These are phyloP conservation scores for Trametes cubensis DNA, from an alignment of 768 basidiomycete genomes.

Conservation along the genomic window DNA sequence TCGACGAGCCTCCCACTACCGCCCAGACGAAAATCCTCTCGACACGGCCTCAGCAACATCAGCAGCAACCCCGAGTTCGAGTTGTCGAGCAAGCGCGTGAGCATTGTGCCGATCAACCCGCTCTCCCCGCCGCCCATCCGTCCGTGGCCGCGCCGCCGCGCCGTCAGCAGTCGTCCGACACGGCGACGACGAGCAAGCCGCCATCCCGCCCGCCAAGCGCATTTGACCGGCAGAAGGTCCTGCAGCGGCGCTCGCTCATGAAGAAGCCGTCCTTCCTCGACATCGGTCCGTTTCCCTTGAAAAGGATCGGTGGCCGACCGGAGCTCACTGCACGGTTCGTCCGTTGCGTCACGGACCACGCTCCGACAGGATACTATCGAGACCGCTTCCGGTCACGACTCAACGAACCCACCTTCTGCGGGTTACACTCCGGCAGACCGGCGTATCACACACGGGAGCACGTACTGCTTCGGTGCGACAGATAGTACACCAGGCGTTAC, in stretches of 20 bases:
- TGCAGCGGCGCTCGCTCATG: slow-evolving; percentile 51
- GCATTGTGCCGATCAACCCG: slow-evolving; percentile 37
- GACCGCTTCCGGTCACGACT: too few species aligned
- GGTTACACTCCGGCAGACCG: too few species aligned
- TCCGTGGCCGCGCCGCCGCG: slow-evolving; percentile 16
- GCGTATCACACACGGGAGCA: too few species aligned
- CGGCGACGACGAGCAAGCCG: background rate
- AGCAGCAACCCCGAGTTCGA: background rate
- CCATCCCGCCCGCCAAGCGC: slow-evolving; percentile 31
- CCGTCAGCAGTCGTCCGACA: slow-evolving; percentile 6
- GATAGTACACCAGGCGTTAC: background rate
- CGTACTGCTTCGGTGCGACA: too few species aligned
- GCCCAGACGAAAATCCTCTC: slow-evolving; percentile 35
- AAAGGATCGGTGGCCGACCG: too few species aligned
- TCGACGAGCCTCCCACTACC: slow-evolving; percentile 51
- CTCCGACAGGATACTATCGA: too few species aligned
- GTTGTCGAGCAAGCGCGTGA: slow-evolving; percentile 25
- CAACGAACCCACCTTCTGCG: too few species aligned
- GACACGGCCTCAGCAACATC: slow-evolving; percentile 34
- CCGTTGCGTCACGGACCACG: too few species aligned
- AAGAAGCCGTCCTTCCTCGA: slow-evolving; percentile 77
- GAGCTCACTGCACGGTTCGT: too few species aligned
- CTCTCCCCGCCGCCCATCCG: slow-evolving; percentile 42
- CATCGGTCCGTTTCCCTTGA: slow-evolving; percentile 40
- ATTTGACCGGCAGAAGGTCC: slow-evolving; percentile 28